A percentile compares a stretch with the other conserved stretches of the same genome.
Conservation (phyloP, 768 basidiomycete genomes). For the Agaricus subrufescens region DNA sequence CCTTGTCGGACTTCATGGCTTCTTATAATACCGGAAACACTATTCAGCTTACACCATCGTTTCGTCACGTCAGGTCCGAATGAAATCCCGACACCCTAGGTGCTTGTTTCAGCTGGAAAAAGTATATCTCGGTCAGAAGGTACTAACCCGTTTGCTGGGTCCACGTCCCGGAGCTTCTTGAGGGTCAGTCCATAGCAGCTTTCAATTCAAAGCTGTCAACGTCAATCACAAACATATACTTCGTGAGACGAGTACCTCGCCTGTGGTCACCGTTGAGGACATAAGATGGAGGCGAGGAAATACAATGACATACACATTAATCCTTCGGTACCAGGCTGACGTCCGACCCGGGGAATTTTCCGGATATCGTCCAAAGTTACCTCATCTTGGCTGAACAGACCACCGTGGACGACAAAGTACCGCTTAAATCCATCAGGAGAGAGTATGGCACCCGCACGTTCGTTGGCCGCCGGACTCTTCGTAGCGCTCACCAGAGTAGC, state of each 20-base stretch:
- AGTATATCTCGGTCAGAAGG: background rate
- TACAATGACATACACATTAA: conserved; percentile 67
- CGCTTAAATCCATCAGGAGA: conserved; percentile 80
- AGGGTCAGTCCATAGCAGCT: conserved; percentile 96
- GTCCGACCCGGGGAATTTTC: conserved; percentile 80
- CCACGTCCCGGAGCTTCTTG: conserved; percentile 86
- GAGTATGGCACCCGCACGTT: conserved; percentile 55
- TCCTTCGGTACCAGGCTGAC: conserved; percentile 92
- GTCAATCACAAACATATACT: background rate
- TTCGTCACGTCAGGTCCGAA: conserved; percentile 95
- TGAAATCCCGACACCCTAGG: conserved; percentile 87
- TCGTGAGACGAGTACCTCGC: conserved; percentile 48
- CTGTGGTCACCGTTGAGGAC: conserved; percentile 25
- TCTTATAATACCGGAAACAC: conserved; percentile 84
- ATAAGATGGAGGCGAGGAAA: conserved; percentile 8
- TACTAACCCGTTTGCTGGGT: conserved; percentile 87
- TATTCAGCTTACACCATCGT: conserved; percentile 84
- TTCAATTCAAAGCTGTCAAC: conserved; percentile 12
- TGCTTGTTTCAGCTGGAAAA: background rate
- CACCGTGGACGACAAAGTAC: conserved; percentile 95
- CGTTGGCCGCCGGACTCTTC: conserved; percentile 42
- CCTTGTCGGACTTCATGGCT: conserved; percentile 96
- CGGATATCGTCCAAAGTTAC: conserved; percentile 93
- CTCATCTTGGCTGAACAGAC: conserved; percentile 90
- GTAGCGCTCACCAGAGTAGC: conserved; percentile 82